Percentiles rank a stretch among this genome's conserved stretches.
These are phyloP conservation scores for Cutaneotrichosporon arboriforme DNA, from an alignment of 1,284 basidiomycete genomes.

Conservation along the genomic window DNA sequence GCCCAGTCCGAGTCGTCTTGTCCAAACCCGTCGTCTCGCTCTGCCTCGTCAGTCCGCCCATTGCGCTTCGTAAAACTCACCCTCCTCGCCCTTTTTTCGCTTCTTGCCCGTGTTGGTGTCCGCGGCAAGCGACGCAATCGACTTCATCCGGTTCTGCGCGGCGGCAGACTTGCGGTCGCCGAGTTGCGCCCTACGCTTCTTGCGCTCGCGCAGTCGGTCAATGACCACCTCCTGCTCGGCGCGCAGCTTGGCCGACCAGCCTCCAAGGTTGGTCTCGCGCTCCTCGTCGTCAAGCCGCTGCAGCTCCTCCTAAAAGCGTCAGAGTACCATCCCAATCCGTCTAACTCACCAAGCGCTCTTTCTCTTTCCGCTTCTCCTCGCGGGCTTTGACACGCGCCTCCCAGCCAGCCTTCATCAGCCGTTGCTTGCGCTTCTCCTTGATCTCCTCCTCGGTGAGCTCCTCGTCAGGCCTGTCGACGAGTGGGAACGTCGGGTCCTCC, in stretches of 20 bases:
- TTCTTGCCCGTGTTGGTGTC: conserved; percentile 64
- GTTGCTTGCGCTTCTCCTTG: conserved; percentile 93
- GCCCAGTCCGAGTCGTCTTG: conserved; percentile 96
- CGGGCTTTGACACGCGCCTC: conserved; percentile 82
- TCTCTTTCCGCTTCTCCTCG: conserved; percentile 82
- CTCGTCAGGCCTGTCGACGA: conserved; percentile 84
- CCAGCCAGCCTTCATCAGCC: conserved; percentile 87
- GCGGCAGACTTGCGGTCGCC: conserved; percentile 90
- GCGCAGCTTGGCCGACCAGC: conserved; percentile 67
- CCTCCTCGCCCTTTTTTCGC: conserved; percentile 68
- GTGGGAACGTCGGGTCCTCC: conserved; percentile 80
- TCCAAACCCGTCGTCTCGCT: conserved; percentile 78
- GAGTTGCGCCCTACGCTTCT: conserved; percentile 73
- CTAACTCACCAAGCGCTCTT: conserved; percentile 53
- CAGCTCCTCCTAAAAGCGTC: conserved; percentile 57
- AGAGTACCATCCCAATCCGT: neutral
- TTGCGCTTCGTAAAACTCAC: conserved; percentile 51
- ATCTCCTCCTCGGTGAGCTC: conserved; percentile 89
- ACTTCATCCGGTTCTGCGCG: conserved; percentile 95
- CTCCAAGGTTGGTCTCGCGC: conserved; percentile 61
- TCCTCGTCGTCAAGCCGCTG: conserved; percentile 73
- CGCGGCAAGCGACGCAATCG: conserved; percentile 82
- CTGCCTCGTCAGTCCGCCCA: conserved; percentile 46
- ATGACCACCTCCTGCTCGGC: conserved; percentile 76
- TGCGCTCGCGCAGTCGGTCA: conserved; percentile 76